Percentiles rank a stretch among this genome's conserved stretches.
phyloP scores from a whole-genome alignment of 2,329 filamentous ascomycete genomes.

The Thermothelomyces thermophilus region DNA sequence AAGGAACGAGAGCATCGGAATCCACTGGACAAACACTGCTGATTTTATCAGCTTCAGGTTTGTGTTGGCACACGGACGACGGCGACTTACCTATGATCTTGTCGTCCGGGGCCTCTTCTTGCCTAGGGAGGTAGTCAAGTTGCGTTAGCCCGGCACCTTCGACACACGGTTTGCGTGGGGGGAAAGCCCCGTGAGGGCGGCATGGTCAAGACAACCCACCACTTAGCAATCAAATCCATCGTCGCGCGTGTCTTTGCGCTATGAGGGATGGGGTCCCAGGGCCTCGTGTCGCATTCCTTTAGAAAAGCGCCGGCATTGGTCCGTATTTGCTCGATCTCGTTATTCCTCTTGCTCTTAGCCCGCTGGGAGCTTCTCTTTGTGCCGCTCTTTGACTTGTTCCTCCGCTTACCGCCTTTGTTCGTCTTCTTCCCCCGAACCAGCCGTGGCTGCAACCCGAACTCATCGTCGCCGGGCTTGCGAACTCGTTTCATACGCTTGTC shows the following conservation, averaged over 20 bases:
- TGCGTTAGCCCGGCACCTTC: too few relatives aligned
- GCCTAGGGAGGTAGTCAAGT: background rate
- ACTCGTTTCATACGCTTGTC: background rate
- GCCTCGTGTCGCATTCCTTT: conserved; percentile 3
- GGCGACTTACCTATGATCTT: conserved; percentile 18
- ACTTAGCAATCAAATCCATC: conserved; percentile 8
- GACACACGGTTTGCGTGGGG: too few relatives aligned
- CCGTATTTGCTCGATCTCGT: background rate
- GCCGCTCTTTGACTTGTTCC: background rate
- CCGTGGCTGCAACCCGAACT: conserved; percentile 11
- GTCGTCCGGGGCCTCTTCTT: conserved; percentile 13
- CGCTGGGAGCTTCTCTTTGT: background rate
- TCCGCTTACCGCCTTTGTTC: too few relatives aligned
- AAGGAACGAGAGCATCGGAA: conserved; percentile 8
- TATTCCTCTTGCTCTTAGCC: background rate
- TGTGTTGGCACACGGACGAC: too few relatives aligned
- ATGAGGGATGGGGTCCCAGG: conserved; percentile 14
- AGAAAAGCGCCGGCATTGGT: conserved; percentile 5
- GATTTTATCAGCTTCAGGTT: background rate
- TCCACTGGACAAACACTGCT: conserved; percentile 15
- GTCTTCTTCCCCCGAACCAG: background rate
- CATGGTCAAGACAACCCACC: background rate
- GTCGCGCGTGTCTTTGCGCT: conserved; percentile 14
- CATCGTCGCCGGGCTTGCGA: conserved; percentile 13
- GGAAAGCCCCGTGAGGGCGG: background rate